Conservation (phyloP, 2,329 filamentous ascomycete species). For the Trichoderma lentiforme region DNA sequence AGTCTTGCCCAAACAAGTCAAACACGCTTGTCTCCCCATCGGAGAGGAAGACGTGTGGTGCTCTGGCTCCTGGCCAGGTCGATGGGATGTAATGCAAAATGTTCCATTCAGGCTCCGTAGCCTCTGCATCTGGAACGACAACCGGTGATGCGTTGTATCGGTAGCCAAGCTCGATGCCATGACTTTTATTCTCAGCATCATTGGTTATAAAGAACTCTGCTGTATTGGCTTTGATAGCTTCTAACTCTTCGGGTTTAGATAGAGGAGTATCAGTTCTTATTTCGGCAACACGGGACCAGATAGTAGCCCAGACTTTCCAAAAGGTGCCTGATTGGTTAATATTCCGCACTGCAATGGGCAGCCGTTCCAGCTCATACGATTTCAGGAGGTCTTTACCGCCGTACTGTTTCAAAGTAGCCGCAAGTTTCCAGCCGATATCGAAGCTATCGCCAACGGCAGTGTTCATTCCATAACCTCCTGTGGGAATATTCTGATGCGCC, state of each 20-base stretch:
- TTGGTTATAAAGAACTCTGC: conserved; percentile 7
- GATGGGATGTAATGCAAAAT: background rate
- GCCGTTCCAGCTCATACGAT: conserved; percentile 28
- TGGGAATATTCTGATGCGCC: conserved; percentile 35
- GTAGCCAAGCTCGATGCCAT: conserved; percentile 30
- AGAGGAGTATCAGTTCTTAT: background rate
- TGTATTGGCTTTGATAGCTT: background rate
- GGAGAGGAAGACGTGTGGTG: background rate
- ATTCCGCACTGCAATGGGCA: conserved; percentile 21
- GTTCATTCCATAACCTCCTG: conserved; percentile 38
- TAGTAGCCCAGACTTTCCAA: background rate
- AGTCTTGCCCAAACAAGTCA: conserved; percentile 1
- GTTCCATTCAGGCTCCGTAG: background rate
- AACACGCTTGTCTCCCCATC: conserved; percentile 9
- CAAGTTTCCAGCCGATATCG: conserved; percentile 37
- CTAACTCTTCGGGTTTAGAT: background rate
- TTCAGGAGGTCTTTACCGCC: conserved; percentile 20
- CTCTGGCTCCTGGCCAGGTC: conserved; percentile 7
- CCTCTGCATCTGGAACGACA: background rate
- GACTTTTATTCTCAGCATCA: conserved; percentile 28
- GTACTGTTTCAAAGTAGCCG: conserved; percentile 24
- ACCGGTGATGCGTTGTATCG: conserved; percentile 19
- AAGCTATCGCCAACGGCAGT: conserved; percentile 35
- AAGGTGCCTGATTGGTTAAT: conserved; percentile 19
- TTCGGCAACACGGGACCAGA: background rate